Evolutionary conservation across 192 early-diverging fungal genomes (phyloP), one percentile per base, ranked within the genome.

Genomic region (Backusella sp.): DNA sequence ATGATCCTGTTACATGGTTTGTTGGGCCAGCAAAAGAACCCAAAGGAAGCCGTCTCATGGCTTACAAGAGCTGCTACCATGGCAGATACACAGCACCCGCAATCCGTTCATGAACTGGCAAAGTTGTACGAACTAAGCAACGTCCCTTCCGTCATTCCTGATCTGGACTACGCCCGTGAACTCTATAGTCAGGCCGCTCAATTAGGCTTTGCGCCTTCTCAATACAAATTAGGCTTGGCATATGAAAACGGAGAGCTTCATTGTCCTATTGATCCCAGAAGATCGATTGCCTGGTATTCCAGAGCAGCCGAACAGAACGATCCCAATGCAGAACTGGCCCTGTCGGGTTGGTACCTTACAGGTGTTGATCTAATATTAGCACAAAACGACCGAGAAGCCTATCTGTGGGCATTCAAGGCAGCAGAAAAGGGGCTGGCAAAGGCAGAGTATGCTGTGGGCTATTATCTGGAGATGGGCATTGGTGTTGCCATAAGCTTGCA

Each of bases 331-430:
- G 96, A 96, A 78, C 84, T 99, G 37, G 96, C 95, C 19, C 86
- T 99, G 6, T 96, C 97, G 1, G 98, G 97, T 4, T 99, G 98
- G 98, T 99, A 99, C 78, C 85, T 99, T 78, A 98, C 97, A 1
- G 82, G 79, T 23, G 92, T 94, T 3, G 94, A 97, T 71, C 91
- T 89, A 12, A 88, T 96, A 19, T 80, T 99, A 82, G 87, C 86
- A 72, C 96, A 96, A 83, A 95, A 88, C 72, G 98, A 99, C 83
- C 91, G 88, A 19, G 96, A 99, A 80, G 96, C 97, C 6, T 99
- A 97, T 77, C 84, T 96, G 73, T 99, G 98, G 98, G 97, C 98
- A 23, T 87, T 92, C 21, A 94, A 96, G 59, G 95, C 97, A 8
- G 98, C 98, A 1, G 96, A 98, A 74, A 95, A 94, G 79, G 94